A percentile compares a stretch with the other conserved stretches of the same genome.
phyloP scores from a whole-genome alignment of 1,284 basidiomycete genomes.

The Ganoderma lingzhi region DNA sequence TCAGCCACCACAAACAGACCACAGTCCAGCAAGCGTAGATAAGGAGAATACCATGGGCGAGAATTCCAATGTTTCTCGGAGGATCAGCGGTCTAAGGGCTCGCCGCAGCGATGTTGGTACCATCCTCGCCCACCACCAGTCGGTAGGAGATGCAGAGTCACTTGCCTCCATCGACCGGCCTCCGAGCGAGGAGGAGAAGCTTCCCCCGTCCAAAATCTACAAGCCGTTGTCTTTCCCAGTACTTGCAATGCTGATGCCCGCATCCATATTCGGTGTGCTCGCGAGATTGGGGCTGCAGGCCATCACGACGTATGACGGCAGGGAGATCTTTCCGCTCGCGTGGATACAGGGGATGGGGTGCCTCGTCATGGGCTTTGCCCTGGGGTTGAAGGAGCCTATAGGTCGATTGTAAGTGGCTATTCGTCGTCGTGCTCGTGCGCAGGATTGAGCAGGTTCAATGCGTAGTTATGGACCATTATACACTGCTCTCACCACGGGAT shows the following conservation, averaged over 20 bases:
- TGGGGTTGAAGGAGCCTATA: conserved; percentile 76
- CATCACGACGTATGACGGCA: conserved; percentile 76
- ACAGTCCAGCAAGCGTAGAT: conserved; percentile 1
- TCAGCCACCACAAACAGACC: conserved; percentile 3
- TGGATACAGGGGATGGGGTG: conserved; percentile 94
- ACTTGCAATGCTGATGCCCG: conserved; percentile 76
- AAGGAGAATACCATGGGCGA: not conserved
- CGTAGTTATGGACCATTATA: conserved; percentile 87
- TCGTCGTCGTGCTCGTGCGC: not conserved
- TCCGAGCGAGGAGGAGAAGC: conserved; percentile 51
- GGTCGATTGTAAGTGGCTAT: conserved; percentile 70
- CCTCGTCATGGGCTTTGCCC: conserved; percentile 87
- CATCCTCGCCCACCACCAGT: conserved; percentile 45
- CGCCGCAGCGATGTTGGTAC: conserved; percentile 42
- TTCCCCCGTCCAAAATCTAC: conserved; percentile 56
- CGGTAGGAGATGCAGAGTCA: conserved; percentile 47
- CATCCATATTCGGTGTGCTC: conserved; percentile 82
- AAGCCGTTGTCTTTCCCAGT: conserved; percentile 70
- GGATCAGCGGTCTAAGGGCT: conserved; percentile 3
- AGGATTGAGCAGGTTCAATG: not conserved
- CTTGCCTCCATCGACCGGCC: conserved; percentile 62
- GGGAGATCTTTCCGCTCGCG: conserved; percentile 83
- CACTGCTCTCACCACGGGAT: conserved; percentile 90
- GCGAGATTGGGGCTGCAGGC: conserved; percentile 80
- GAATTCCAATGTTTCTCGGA: not conserved